These are phyloP conservation scores for Mycena leptocephala DNA, from an alignment of 768 basidiomycete genomes.

Conservation along the genomic window DNA sequence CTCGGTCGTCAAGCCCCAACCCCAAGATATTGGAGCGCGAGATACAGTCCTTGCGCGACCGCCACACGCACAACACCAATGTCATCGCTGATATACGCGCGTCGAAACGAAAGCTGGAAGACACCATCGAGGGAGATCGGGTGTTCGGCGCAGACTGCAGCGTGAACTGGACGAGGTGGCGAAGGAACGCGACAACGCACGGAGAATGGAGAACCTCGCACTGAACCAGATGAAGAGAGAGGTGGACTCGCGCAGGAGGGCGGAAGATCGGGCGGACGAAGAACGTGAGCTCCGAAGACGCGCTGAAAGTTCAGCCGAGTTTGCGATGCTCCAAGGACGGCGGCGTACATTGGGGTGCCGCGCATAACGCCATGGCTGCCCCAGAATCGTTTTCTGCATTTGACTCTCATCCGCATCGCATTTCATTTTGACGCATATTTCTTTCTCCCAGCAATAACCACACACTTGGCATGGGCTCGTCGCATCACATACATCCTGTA, in stretches of 20 bases:
- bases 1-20: constrained; percentile 16
- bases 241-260: constrained; percentile 78
- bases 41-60: constrained; percentile 56
- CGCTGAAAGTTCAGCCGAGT: constrained; percentile 26
- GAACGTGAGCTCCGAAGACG: constrained; percentile 42
- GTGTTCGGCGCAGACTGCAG: constrained; percentile 55
- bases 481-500: constrained; percentile 30
- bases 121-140: constrained; percentile 53
- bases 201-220: constrained; percentile 48
- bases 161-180: constrained; percentile 50
- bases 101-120: constrained; percentile 64
- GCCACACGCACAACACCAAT: constrained; percentile 44
- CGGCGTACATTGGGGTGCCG: not conserved
- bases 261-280: constrained; percentile 70
- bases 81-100: constrained; percentile 51
- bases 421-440: constrained; percentile 29
- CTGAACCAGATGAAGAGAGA: constrained; percentile 49
- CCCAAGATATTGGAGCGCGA: constrained; percentile 51
- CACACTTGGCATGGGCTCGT: constrained; percentile 25
- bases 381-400: constrained; percentile 27
- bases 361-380: constrained; percentile 15
- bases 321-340: constrained; percentile 4
- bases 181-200: constrained; percentile 49
- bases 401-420: constrained; percentile 25
- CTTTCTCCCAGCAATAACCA: constrained; percentile 15